phyloP scores from a whole-genome alignment of 2,329 filamentous ascomycete genomes.

The Botrytis fabae region DNA sequence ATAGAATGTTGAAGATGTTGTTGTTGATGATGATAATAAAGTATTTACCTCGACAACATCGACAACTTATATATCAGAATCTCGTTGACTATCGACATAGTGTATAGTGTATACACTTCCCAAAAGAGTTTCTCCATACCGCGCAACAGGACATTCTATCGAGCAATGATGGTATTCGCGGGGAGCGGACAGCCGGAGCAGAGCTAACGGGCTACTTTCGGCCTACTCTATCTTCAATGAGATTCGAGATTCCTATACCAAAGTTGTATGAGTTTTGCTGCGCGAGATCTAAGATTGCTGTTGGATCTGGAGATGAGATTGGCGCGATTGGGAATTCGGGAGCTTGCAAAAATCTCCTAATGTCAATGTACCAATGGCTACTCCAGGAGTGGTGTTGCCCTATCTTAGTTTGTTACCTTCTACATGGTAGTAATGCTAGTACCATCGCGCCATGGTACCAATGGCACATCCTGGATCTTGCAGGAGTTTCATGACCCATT shows the following conservation, averaged over 20 bases:
- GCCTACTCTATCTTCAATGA: conserved; percentile 3
- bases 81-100: not conserved
- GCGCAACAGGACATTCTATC: conserved; percentile 1
- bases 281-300: not conserved
- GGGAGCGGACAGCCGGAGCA: conserved; percentile 7
- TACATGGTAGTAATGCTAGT: not conserved
- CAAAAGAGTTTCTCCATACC: conserved; percentile 3
- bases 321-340: not conserved
- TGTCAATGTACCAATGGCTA: not conserved
- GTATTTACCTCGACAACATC: conserved; percentile 3
- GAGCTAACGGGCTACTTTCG: conserved; percentile 12
- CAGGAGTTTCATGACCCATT: conserved; percentile 1
- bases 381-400: conserved; percentile 12
- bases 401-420: conserved; percentile 9
- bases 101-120: not conserved
- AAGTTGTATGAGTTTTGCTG: not conserved
- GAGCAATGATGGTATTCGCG: conserved; percentile 1
- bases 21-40: conserved; percentile 18
- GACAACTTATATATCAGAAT: conserved; percentile 13
- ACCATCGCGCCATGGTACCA: not conserved
- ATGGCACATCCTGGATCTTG: conserved; percentile 6
- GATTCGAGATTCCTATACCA: not conserved
- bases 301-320: conserved; percentile 1
- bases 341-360: conserved; percentile 18
- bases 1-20: conserved; percentile 15